Evolutionary conservation across 2,329 filamentous ascomycete species (phyloP).

Genomic region (Epicoccum nigrum): DNA sequence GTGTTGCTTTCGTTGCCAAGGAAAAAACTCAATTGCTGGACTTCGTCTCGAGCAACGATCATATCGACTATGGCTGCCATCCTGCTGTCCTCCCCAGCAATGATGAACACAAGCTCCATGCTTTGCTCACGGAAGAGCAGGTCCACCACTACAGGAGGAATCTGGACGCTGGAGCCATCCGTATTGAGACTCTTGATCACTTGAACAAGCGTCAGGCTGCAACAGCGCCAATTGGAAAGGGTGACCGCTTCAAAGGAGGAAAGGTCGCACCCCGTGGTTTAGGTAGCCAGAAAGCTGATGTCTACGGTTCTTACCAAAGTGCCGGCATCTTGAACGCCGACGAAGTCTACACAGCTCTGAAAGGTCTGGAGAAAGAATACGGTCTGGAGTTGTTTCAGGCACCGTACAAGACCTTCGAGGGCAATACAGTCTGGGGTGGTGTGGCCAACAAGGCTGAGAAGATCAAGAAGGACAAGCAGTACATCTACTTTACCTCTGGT

Average conservation of each 20-base stretch:
- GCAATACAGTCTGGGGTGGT: conserved; percentile 43
- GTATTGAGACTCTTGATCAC: conserved; percentile 32
- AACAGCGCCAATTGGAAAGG: conserved; percentile 42
- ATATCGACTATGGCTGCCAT: conserved; percentile 46
- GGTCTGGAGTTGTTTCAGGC: conserved; percentile 52
- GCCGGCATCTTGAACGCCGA: conserved; percentile 53
- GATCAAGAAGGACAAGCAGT: conserved; percentile 51
- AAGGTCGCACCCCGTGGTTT: conserved; percentile 51
- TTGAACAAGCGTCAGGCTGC: conserved; percentile 36
- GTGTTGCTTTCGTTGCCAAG: conserved; percentile 41
- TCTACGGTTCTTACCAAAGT: conserved; percentile 38
- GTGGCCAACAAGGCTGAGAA: conserved; percentile 55
- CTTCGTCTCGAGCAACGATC: conserved; percentile 37
- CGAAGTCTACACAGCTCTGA: conserved; percentile 55
- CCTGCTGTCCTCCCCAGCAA: conserved; percentile 36
- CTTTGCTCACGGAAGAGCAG: conserved; percentile 35
- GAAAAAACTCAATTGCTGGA: conserved; percentile 35
- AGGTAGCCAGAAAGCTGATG: conserved; percentile 45
- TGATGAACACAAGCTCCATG: conserved; percentile 41
- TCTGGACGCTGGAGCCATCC: conserved; percentile 30
- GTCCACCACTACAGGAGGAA: conserved; percentile 30
- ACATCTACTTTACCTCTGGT: conserved; percentile 60
- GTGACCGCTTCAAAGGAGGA: conserved; percentile 53
- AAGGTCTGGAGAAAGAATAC: conserved; percentile 52
- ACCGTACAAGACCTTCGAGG: conserved; percentile 54